Conservation (phyloP, 345 rosid genomes). For the Combretum micranthum region DNA sequence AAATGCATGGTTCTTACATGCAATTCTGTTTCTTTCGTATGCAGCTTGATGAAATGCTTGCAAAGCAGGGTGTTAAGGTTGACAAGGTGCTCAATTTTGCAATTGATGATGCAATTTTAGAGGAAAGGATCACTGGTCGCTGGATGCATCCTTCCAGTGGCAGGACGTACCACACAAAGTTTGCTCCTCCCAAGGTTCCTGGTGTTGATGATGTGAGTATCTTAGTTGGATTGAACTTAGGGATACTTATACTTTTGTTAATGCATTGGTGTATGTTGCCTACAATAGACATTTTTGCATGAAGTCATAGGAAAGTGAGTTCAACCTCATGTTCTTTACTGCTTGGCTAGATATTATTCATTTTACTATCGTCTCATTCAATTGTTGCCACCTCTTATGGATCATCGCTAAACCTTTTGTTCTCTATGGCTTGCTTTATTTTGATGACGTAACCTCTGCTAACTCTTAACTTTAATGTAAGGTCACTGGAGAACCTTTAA, state of each 20-base stretch:
- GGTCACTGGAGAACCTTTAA: slow-evolving; percentile 87
- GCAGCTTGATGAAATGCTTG: slow-evolving; percentile 96
- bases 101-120: slow-evolving; percentile 76
- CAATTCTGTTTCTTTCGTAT: slow-evolving; percentile 6
- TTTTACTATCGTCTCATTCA: no score
- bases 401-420: no score
- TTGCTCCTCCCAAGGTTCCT: slow-evolving; percentile 76
- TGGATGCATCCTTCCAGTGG: slow-evolving; percentile 99
- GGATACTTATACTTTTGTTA: background rate
- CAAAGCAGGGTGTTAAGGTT: slow-evolving; percentile 59
- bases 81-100: slow-evolving; percentile 89
- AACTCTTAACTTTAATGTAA: slow-evolving; percentile 18
- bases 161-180: slow-evolving; percentile 80
- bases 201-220: slow-evolving; percentile 83
- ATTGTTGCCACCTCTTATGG: no score
- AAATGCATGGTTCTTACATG: background rate
- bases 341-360: no score
- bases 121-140: slow-evolving; percentile 94
- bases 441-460: background rate
- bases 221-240: slow-evolving; percentile 1
- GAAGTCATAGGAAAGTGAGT: no score
- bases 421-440: no score
- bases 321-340: no score
- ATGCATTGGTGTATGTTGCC: background rate
- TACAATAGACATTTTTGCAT: background rate